phyloP scores from a whole-genome alignment of 805 yeast genomes.

The Helenozyma rhizophorensis region DNA sequence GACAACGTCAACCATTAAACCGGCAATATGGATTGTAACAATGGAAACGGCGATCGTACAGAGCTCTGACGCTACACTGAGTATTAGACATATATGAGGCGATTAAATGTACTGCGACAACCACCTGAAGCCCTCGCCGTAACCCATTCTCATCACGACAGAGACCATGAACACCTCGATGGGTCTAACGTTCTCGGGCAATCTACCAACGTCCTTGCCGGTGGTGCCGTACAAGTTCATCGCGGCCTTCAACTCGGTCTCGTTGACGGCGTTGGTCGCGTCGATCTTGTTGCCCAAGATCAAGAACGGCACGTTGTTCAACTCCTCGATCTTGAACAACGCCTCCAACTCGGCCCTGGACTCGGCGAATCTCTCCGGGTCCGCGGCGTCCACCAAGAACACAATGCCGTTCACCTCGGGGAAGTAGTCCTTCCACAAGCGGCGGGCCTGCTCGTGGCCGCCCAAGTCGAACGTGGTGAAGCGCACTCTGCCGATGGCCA shows the following conservation, averaged over 20 bases:
- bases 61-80: too few species aligned
- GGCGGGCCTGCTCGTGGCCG: constrained; percentile 98
- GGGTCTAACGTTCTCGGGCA: constrained; percentile 76
- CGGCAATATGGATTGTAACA: too few species aligned
- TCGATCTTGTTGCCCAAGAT: constrained; percentile 96
- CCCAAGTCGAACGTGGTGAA: constrained; percentile 98
- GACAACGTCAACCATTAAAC: too few species aligned
- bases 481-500: constrained; percentile 92
- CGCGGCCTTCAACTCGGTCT: constrained; percentile 87
- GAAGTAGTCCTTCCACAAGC: constrained; percentile 98
- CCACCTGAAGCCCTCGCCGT: constrained; percentile 98
- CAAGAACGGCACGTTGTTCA: constrained; percentile 84
- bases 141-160: constrained; percentile 97
- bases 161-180: constrained; percentile 97
- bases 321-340: constrained; percentile 87
- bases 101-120: constrained; percentile 84
- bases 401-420: constrained; percentile 99
- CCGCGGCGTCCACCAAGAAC: constrained; percentile 95
- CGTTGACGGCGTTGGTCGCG: constrained; percentile 89
- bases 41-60: too few species aligned
- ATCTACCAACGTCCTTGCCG: constrained; percentile 69
- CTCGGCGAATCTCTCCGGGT: constrained; percentile 91
- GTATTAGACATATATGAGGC: too few species aligned
- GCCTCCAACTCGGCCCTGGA: constrained; percentile 94
- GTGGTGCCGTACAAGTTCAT: constrained; percentile 86